Conservation (phyloP, 1,284 basidiomycete genomes). For the Irpex sp. region DNA sequence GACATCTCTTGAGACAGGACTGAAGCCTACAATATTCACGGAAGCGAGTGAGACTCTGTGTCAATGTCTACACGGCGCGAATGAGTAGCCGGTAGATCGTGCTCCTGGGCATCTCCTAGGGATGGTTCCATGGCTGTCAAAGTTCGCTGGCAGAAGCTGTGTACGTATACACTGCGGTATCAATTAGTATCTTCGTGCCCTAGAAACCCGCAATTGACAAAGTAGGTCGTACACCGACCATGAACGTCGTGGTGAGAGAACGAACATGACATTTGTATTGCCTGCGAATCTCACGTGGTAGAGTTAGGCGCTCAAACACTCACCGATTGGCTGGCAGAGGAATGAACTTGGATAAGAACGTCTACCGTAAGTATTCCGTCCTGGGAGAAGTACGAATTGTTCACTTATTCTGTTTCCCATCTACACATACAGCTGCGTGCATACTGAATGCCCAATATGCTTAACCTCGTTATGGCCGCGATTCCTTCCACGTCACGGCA, state of each 20-base stretch:
- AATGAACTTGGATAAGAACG: neutral
- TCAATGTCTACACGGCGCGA: too few species aligned
- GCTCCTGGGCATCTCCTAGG: too few species aligned
- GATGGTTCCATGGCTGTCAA: neutral
- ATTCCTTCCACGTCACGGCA: neutral
- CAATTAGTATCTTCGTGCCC: neutral
- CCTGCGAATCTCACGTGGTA: too few species aligned
- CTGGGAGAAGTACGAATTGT: neutral
- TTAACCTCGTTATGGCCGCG: neutral
- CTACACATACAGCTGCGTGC: neutral
- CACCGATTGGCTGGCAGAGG: neutral
- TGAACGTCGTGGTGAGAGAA: neutral
- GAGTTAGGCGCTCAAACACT: neutral
- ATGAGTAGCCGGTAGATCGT: too few species aligned
- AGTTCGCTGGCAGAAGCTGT: neutral
- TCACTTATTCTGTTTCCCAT: neutral
- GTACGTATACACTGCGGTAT: neutral
- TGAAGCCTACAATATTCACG: too few species aligned
- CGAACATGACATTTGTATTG: neutral
- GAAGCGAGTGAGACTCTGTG: too few species aligned
- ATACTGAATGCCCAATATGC: neutral
- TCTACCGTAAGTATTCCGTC: neutral
- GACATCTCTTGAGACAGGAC: too few species aligned
- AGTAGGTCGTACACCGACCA: neutral
- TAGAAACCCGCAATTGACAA: neutral